Evolutionary conservation across 441 rosid genomes (phyloP), one percentile per base, ranked within the genome.

Genomic region (Biscutella auriculata): DNA sequence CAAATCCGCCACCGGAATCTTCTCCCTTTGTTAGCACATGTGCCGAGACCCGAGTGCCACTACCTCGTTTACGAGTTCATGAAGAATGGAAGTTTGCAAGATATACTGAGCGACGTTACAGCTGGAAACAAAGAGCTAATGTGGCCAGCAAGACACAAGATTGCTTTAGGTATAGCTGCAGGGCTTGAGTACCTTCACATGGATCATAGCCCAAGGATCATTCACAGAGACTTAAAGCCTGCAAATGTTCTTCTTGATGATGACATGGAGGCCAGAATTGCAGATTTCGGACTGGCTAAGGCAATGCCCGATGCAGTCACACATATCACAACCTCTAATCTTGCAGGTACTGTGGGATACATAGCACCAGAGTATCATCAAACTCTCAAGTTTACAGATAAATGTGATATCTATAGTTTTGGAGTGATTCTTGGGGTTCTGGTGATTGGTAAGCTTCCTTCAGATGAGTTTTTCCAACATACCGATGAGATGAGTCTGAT

Each of bases 31-130:
- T 53, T 88, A 56, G 98, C 98, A 41, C 92, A 92, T 33, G 75
- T 85, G 7, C 19, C 95, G 1, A 65, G 82, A 12, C 84, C 89
- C 2, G 84, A 88, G 10, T 85, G 95, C 39, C 98, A 92, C 57
- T 85, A 45, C 60, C 83, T 92, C 9, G 79, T 92, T 1, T 86
- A 88, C 29, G 95, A 88, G 66, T 82, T 60, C 81, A 88, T 92
- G 96, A 84, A 88, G 74, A 84, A 88, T 8, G 96, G 98, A 19
- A 88, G 94, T 51, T 69, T 92, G 56, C 91, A 86, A 46, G 95
- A 88, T 49, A 21, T 67, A 29, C 51, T 88, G 40, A 43, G 11
- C 0, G 70, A 73, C 0, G 95, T 81, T 4, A 14, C 80, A 0
- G 35, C 48, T 12, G 95, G 98, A 15, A 70, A 13, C 0, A 52